These are phyloP conservation scores for Russula compacta DNA, from an alignment of 768 basidiomycete genomes.

Conservation along the genomic window DNA sequence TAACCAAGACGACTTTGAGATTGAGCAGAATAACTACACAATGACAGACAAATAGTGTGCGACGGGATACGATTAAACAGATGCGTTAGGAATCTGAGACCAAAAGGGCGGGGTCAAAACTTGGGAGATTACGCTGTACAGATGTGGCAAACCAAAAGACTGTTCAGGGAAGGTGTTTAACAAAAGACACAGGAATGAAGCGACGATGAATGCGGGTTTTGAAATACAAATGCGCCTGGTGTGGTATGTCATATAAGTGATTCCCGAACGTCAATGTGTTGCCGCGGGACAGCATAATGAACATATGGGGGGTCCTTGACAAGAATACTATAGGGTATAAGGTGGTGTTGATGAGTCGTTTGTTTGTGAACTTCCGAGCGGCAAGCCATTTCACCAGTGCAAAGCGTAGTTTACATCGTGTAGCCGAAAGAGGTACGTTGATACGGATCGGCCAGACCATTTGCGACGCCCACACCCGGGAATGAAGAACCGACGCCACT, in stretches of 20 bases:
- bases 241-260: conserved; percentile 29
- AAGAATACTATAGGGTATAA: conserved; percentile 22
- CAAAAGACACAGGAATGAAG: conserved; percentile 29
- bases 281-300: conserved; percentile 23
- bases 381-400: conserved; percentile 5
- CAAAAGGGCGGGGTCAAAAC: conserved; percentile 24
- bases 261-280: conserved; percentile 22
- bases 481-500: conserved; percentile 44
- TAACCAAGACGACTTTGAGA: conserved; percentile 21
- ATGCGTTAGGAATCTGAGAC: conserved; percentile 29
- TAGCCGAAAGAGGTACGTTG: conserved; percentile 67
- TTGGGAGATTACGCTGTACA: conserved; percentile 28
- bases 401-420: conserved; percentile 51
- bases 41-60: conserved; percentile 59
- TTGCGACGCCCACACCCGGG: conserved; percentile 38
- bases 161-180: conserved; percentile 22
- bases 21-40: conserved; percentile 56
- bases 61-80: conserved; percentile 57
- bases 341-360: conserved; percentile 12
- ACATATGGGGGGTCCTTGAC: conserved; percentile 19
- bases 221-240: conserved; percentile 33
- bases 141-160: conserved; percentile 26
- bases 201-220: conserved; percentile 25
- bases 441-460: conserved; percentile 63
- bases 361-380: conserved; percentile 4